Conservation (phyloP, 441 rosid species). For the Manihot esculenta region DNA sequence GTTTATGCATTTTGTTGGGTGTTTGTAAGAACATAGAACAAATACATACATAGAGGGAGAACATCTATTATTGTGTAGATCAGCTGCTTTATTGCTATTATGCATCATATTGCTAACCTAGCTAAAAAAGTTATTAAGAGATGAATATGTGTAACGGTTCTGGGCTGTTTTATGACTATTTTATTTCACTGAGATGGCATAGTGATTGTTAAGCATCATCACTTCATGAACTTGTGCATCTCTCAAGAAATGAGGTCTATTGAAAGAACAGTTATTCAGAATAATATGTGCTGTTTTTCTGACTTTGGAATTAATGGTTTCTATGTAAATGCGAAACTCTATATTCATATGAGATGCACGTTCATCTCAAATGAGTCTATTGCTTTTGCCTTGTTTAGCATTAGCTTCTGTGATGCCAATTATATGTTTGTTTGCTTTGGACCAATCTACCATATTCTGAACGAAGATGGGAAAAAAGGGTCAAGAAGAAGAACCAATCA, state of each 20-base stretch:
- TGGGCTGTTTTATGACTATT: not conserved
- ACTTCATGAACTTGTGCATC: not conserved
- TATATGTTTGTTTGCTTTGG: not conserved
- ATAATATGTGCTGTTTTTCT: not conserved
- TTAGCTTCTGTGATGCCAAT: not conserved
- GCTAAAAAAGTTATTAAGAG: not conserved
- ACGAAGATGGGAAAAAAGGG: not conserved
- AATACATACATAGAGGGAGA: not conserved
- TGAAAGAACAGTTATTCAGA: not conserved
- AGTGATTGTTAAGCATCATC: not conserved
- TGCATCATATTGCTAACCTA: not conserved
- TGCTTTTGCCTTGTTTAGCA: not conserved
- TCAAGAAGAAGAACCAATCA: not conserved
- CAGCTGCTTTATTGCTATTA: not conserved
- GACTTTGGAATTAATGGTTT: conserved; percentile 2
- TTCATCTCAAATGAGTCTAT: not conserved
- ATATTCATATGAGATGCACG: not conserved
- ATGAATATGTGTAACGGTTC: not conserved
- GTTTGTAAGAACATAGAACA: not conserved
- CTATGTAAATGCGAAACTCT: not conserved
- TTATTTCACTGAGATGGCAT: not conserved
- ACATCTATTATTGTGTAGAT: not conserved
- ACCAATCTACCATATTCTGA: not conserved
- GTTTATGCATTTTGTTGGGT: not conserved
- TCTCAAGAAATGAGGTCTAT: not conserved